These are phyloP conservation scores for Fusarium scirpi DNA, from an alignment of 2,329 filamentous ascomycete species.

Conservation along the genomic window DNA sequence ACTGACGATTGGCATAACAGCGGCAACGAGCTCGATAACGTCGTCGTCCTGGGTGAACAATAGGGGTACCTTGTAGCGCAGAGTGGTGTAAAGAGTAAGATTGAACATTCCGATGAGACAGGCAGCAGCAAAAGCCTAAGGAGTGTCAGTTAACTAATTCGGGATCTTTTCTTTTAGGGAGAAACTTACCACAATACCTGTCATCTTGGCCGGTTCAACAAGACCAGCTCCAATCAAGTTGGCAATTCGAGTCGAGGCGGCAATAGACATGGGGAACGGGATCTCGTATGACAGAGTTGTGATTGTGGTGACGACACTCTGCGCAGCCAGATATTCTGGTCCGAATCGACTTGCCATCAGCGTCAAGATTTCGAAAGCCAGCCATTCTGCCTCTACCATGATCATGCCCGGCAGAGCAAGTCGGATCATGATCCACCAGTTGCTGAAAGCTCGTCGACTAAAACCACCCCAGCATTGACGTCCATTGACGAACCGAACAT, in stretches of 20 bases:
- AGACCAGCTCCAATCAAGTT: constrained; percentile 92
- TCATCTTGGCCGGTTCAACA: constrained; percentile 81
- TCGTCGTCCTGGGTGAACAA: constrained; percentile 82
- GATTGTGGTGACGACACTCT: constrained; percentile 85
- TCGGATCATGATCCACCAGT: constrained; percentile 85
- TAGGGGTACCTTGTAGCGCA: constrained; percentile 79
- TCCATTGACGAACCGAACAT: constrained; percentile 80
- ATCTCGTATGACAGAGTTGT: constrained; percentile 88
- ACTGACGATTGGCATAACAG: constrained; percentile 82
- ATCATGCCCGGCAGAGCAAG: constrained; percentile 89
- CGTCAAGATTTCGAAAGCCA: constrained; percentile 92
- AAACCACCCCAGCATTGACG: constrained; percentile 88
- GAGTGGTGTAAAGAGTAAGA: constrained; percentile 72
- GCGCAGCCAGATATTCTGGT: constrained; percentile 83
- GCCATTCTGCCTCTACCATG: constrained; percentile 94
- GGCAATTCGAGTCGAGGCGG: constrained; percentile 87
- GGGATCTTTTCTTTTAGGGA: neutral
- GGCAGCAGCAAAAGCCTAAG: constrained; percentile 70
- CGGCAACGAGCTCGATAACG: constrained; percentile 75
- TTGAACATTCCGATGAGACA: constrained; percentile 83
- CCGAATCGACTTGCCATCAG: constrained; percentile 85
- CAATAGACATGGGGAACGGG: constrained; percentile 91
- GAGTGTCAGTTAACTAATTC: constrained; percentile 1
- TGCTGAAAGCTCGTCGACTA: constrained; percentile 74
- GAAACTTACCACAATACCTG: constrained; percentile 76